Conservation (phyloP, 345 rosid genomes). For the Sonneratia alba region DNA sequence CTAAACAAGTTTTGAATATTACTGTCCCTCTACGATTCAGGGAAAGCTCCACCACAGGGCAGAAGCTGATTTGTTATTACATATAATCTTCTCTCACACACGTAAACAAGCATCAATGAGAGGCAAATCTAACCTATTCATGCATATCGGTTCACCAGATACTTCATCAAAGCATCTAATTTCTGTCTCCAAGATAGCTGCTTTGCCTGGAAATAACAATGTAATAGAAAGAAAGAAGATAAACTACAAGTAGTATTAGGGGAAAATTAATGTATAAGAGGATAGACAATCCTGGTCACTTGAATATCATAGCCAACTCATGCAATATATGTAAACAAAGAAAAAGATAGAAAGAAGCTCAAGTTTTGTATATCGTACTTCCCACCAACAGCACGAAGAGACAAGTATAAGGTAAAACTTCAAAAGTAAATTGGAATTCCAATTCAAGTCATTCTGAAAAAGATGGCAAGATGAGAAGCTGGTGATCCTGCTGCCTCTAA, state of each 20-base stretch:
- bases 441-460: background rate
- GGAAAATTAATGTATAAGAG: background rate
- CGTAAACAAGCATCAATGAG: too few species aligned
- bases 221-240: slow-evolving; percentile 2
- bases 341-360: background rate
- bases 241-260: background rate
- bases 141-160: too few species aligned
- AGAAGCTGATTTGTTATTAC: too few species aligned
- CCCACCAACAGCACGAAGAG: background rate
- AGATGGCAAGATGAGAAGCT: background rate
- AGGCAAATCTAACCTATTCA: too few species aligned
- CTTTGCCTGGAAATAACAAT: slow-evolving; percentile 52
- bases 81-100: too few species aligned
- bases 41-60: too few species aligned
- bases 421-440: background rate
- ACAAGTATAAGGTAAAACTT: background rate
- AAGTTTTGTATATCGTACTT: background rate
- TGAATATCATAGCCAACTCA: background rate
- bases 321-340: background rate
- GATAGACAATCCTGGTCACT: background rate
- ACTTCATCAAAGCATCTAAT: too few species aligned
- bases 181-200: slow-evolving; percentile 60
- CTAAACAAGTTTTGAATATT: too few species aligned
- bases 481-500: background rate
- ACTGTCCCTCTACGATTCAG: too few species aligned